Conservation (phyloP, 1,284 basidiomycete genomes). For the Puccinia novopanici region DNA sequence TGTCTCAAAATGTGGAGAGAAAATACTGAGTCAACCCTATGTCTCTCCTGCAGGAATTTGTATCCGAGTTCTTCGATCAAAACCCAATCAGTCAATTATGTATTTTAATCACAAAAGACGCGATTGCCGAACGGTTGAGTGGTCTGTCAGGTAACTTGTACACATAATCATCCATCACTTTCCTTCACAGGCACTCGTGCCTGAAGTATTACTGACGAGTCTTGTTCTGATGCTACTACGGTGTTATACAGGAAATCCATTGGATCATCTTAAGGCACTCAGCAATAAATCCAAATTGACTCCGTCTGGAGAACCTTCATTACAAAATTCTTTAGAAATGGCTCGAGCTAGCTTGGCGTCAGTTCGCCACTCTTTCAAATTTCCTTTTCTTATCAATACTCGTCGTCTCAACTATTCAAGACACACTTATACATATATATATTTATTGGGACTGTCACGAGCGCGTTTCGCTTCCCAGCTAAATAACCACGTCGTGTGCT, state of each 20-base stretch:
- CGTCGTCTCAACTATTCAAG: background rate
- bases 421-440: too few relatives aligned
- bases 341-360: constrained; percentile 85
- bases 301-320: constrained; percentile 85
- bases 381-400: background rate
- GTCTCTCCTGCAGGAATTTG: constrained; percentile 66
- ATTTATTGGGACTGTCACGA: too few relatives aligned
- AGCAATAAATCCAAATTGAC: constrained; percentile 84
- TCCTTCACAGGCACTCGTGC: background rate
- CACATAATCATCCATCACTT: background rate
- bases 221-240: constrained; percentile 3
- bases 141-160: constrained; percentile 50
- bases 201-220: constrained; percentile 70
- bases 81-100: constrained; percentile 87
- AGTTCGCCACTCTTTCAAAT: constrained; percentile 52
- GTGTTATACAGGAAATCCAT: constrained; percentile 74
- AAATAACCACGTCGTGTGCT: constrained; percentile 16
- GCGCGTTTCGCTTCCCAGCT: background rate
- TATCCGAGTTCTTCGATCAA: constrained; percentile 98
- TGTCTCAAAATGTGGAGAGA: background rate
- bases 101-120: constrained; percentile 57
- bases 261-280: constrained; percentile 83
- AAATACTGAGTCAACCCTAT: background rate
- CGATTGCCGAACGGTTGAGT: constrained; percentile 57
- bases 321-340: constrained; percentile 97